These are phyloP conservation scores for Boletus rubescentipes DNA, from an alignment of 768 basidiomycete genomes.

Conservation along the genomic window DNA sequence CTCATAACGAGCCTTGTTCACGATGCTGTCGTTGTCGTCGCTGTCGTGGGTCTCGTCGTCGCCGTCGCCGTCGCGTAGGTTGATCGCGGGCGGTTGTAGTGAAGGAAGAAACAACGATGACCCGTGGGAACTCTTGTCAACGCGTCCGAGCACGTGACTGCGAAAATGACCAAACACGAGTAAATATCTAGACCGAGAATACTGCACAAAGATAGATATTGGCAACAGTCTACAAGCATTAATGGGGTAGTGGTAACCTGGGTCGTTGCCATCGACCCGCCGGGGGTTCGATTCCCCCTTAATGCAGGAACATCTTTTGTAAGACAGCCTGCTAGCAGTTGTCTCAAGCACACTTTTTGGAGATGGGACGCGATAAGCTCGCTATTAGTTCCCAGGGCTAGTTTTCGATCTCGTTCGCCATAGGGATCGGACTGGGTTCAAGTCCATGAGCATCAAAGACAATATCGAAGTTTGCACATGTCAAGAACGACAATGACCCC, in stretches of 20 bases:
- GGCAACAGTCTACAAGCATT: too few species aligned
- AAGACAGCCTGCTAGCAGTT: too few species aligned
- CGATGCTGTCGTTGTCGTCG: conserved; percentile 17
- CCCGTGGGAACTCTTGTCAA: conserved; percentile 29
- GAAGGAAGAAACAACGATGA: conserved; percentile 15
- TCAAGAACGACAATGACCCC: too few species aligned
- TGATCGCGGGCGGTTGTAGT: conserved; percentile 8
- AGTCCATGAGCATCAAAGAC: too few species aligned
- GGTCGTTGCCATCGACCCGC: conserved; percentile 75
- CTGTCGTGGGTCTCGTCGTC: conserved; percentile 20
- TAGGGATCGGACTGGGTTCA: too few species aligned
- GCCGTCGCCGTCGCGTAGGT: conserved; percentile 14
- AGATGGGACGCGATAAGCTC: too few species aligned
- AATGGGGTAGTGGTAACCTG: conserved; percentile 67
- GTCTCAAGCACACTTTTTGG: too few species aligned
- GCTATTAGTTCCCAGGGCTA: too few species aligned
- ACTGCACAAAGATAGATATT: too few species aligned
- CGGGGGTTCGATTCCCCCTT: conserved; percentile 88
- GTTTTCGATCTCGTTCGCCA: not conserved
- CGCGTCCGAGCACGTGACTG: conserved; percentile 34
- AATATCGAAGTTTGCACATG: too few species aligned
- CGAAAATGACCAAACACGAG: conserved; percentile 11
- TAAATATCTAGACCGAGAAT: conserved; percentile 2
- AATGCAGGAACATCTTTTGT: conserved; percentile 42
- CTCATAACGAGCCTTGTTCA: conserved; percentile 26